Percentiles rank a stretch among this genome's conserved stretches.
Conservation (phyloP, 2,329 filamentous ascomycete genomes). For the Apiospora pterosperma region DNA sequence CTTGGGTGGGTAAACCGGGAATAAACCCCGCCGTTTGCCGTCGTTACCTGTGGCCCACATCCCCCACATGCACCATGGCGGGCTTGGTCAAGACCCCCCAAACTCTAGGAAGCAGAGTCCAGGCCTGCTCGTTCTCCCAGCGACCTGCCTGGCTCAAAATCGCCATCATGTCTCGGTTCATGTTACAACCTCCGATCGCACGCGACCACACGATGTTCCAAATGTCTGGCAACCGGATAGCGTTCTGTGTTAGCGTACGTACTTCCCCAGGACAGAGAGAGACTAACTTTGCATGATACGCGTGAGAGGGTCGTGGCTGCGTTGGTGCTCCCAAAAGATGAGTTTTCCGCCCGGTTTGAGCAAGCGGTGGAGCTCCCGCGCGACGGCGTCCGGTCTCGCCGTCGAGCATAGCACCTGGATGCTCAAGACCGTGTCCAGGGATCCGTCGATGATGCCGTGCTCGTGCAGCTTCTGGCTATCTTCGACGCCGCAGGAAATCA, state of each 20-base stretch:
- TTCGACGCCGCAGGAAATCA: conserved; percentile 1
- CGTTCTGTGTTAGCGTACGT: not conserved
- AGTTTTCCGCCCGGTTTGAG: conserved; percentile 2
- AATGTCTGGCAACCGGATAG: not conserved
- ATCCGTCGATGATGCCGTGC: not conserved
- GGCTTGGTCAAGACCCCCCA: no score
- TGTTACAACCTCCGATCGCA: not conserved
- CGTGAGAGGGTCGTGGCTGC: not conserved
- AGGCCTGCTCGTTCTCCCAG: not conserved
- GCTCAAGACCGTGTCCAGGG: not conserved
- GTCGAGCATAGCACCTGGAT: conserved; percentile 3
- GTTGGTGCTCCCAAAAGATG: conserved; percentile 5
- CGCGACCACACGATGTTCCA: not conserved
- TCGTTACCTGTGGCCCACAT: no score
- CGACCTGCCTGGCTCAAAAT: not conserved
- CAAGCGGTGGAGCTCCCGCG: not conserved
- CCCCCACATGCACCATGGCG: no score
- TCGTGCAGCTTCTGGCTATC: not conserved
- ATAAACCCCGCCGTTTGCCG: no score
- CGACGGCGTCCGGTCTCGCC: not conserved
- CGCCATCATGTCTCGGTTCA: not conserved
- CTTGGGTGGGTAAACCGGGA: no score
- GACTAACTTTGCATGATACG: not conserved
- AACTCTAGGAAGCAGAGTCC: not conserved
- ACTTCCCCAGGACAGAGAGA: not conserved